Base-by-base conservation (phyloP, 306 rosid genomes). In the Comarum palustre region DNA sequence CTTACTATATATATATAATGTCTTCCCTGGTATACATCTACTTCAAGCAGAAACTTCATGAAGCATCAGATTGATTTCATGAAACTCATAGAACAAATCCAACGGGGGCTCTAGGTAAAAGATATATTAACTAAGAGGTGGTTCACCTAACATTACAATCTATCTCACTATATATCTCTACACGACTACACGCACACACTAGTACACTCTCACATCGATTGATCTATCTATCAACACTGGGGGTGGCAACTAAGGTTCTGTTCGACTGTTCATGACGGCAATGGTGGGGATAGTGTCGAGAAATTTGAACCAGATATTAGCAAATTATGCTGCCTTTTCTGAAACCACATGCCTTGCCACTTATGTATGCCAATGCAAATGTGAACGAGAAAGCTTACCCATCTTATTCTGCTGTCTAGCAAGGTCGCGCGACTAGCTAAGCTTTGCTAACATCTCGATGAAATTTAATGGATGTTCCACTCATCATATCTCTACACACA, bases 291-390 rank as follows among this genome's bases (percentile, higher is more conserved):
- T 46, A 60, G 48, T 60, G 77, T 46, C 75, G 51, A 72, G 36
- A 80, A 71, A 78, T 12, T 73, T 83, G 92, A 89, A 81, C 86
- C 91, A 81, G 41, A 45, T 68, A 76, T 85, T 76, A 83, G 81
- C 75, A 76, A 68, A 41, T 34, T 32, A 61, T 87, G 81, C 86
- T 84, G 83, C 86, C 83, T 77, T 83, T 80, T 76, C 75, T 77
- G 78, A 84, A 86, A 84, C 86, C 96, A 87, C 90, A 85, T 85
- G 85, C 74, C 73, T 84, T 82, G 81, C 89, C 80, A 77, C 90
- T 87, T 82, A 79, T 80, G 83, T 76, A 38, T 78, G 74, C 66
- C 74, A 80, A 76, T 83, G 43, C 67, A 62, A 16, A 62, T 62
- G 45, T 62, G 80, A 89, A 74, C 62, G 72, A 29, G 87, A 85